Base-by-base conservation (phyloP, 345 rosid genomes). In the Eutrema yunnanense region DNA sequence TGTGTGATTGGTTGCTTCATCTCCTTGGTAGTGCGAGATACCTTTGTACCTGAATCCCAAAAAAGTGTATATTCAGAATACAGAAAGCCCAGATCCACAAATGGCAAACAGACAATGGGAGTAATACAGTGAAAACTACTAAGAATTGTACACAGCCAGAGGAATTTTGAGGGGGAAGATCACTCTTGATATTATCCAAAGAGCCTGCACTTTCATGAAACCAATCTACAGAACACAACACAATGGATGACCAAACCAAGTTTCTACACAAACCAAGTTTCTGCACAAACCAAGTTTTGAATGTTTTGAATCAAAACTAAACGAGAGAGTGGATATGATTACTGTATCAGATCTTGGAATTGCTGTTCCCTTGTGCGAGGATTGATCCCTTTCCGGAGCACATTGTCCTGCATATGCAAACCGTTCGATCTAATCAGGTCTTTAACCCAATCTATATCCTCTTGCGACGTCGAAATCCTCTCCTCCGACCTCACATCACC, bases 301-400 rank as follows among this genome's bases (percentile, higher is more conserved):
- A 19, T 19, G 22, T 19, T 19, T 19, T 58, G 16, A 38, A 41
- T 29, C 6, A 14, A 49, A 42, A 10, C 14, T 12, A 42, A 41
- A 55, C 6, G 2, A 13, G 27, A 43, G 43, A 42, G 36, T 52
- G 63, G 8, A 54, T 46, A 44, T 29, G 46, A 36, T 82, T 82
- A 91, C 98, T 83, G 83, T 36, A 49, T 58, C 9, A 91, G 92
- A 86, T 89, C 97, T 53, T 84, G 82, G 9, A 94, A 78, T 69
- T 94, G 98, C 50, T 89, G 95, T 53, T 81, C 90, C 42, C 98
- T 82, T 13, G 98, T 85, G 59, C 98, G 88, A 19, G 98, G 98
- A 72, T 91, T 94, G 51, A 94, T 94, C 43, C 97, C 98, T 58
- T 94, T 94, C 9, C 98, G 85, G 1, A 91, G 89, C 16, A 86